Conservation (phyloP, 768 basidiomycete genomes). For the Pulveroboletus sp. region DNA sequence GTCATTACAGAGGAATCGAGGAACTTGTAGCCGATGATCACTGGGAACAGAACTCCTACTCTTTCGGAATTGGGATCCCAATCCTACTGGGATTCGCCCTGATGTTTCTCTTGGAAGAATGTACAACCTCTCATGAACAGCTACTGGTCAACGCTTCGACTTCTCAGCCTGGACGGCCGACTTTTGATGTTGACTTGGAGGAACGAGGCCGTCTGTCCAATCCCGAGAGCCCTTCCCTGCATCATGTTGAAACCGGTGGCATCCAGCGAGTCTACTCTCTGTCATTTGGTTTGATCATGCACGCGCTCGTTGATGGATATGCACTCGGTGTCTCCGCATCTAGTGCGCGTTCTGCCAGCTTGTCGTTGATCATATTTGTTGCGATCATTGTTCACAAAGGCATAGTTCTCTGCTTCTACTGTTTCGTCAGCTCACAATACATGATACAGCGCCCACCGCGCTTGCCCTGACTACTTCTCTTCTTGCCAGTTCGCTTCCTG, state of each 20-base stretch:
- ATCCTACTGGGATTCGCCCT: conserved; percentile 55
- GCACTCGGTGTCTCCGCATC: conserved; percentile 80
- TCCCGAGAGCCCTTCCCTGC: conserved; percentile 11
- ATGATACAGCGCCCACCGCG: conserved; percentile 72
- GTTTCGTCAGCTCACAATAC: conserved; percentile 8
- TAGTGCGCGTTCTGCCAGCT: conserved; percentile 34
- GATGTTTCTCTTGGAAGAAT: conserved; percentile 63
- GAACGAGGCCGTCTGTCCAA: conserved; percentile 43
- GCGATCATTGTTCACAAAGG: conserved; percentile 93
- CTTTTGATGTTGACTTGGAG: conserved; percentile 60
- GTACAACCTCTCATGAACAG: conserved; percentile 50
- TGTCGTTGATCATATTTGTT: conserved; percentile 84
- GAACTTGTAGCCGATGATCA: conserved; percentile 39
- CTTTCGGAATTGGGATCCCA: conserved; percentile 54
- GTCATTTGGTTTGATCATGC: conserved; percentile 81
- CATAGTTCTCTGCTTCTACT: conserved; percentile 11
- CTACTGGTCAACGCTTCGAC: conserved; percentile 15
- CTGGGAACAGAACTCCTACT: conserved; percentile 37
- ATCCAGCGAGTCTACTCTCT: conserved; percentile 56
- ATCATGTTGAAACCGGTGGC: conserved; percentile 17
- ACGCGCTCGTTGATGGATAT: conserved; percentile 88
- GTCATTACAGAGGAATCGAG: conserved; percentile 64
- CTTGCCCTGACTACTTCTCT: conserved; percentile 85
- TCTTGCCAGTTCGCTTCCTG: conserved; percentile 67
- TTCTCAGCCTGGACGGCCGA: conserved; percentile 13